A percentile compares a stretch with the other conserved stretches of the same genome.
These are phyloP conservation scores for Cubamyces sp. DNA, from an alignment of 768 basidiomycete genomes.

Conservation along the genomic window DNA sequence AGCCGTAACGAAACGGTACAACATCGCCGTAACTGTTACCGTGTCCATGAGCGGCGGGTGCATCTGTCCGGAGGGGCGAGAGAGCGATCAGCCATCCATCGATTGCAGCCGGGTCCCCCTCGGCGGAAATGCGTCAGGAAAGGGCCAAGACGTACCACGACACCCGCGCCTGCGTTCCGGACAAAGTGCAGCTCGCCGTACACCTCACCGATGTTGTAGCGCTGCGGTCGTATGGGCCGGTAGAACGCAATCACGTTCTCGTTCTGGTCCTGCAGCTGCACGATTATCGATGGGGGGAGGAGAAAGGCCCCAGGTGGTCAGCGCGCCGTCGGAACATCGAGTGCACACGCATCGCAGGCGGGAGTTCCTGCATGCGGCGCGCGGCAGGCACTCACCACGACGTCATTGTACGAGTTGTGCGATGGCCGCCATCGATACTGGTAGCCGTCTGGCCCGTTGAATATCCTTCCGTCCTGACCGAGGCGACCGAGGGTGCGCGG, in stretches of 20 bases:
- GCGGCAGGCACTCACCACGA: conserved; percentile 51
- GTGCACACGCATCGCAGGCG: conserved; percentile 12
- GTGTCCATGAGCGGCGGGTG: conserved; percentile 91
- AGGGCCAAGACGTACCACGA: conserved; percentile 60
- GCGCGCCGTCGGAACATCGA: conserved; percentile 1
- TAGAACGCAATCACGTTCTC: conserved; percentile 78
- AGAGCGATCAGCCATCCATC: conserved; percentile 20
- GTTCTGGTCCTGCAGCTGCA: conserved; percentile 72
- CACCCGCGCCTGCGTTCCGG: conserved; percentile 77
- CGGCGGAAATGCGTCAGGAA: conserved; percentile 10
- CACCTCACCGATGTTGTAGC: conserved; percentile 86
- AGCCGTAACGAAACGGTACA: conserved; percentile 74
- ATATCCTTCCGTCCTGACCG: conserved; percentile 50
- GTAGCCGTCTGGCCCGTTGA: conserved; percentile 83
- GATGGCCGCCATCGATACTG: conserved; percentile 83
- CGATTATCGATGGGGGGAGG: conserved; percentile 18
- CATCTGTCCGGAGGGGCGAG: conserved; percentile 49
- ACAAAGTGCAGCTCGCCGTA: conserved; percentile 86
- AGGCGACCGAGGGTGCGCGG: conserved; percentile 11
- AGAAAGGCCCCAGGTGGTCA: background rate
- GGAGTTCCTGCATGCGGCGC: background rate
- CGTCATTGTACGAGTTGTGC: conserved; percentile 51
- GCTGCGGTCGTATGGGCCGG: conserved; percentile 74
- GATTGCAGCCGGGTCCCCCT: conserved; percentile 7
- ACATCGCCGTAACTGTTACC: conserved; percentile 83